Conservation (phyloP, 768 basidiomycete species). For the Butyriboletus loyo region DNA sequence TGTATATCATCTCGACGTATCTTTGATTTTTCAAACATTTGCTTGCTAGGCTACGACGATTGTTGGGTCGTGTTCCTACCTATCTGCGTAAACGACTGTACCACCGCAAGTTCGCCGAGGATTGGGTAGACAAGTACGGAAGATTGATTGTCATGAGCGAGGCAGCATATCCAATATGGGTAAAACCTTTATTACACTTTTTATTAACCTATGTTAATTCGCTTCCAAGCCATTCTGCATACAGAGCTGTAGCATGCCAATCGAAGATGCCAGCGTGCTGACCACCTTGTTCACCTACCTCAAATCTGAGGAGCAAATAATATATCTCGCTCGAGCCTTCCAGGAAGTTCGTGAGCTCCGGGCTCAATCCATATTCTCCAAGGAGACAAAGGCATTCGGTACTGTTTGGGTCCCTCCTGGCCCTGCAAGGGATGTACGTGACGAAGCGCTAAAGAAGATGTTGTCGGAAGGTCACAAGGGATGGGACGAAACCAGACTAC, state of each 20-base stretch:
- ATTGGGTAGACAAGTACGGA: slow-evolving; percentile 49
- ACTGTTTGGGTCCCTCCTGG: slow-evolving; percentile 45
- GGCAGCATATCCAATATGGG: slow-evolving; percentile 58
- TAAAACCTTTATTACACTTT: slow-evolving; percentile 17
- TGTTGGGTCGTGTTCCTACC: slow-evolving; percentile 34
- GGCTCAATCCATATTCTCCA: slow-evolving; percentile 39
- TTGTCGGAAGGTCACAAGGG: slow-evolving; percentile 27
- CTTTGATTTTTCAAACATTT: not conserved
- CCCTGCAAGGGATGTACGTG: slow-evolving; percentile 44
- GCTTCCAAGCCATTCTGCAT: slow-evolving; percentile 47
- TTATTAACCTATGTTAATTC: not conserved
- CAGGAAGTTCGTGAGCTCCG: slow-evolving; percentile 59
- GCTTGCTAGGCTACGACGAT: slow-evolving; percentile 35
- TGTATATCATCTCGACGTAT: slow-evolving; percentile 1
- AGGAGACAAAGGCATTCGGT: slow-evolving; percentile 43
- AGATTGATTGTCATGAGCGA: slow-evolving; percentile 56
- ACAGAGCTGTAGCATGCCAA: slow-evolving; percentile 33
- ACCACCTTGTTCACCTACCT: slow-evolving; percentile 42
- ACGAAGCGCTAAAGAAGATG: slow-evolving; percentile 34
- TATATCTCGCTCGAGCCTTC: slow-evolving; percentile 51
- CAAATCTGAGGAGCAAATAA: slow-evolving; percentile 44
- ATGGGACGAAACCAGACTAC: slow-evolving; percentile 50
- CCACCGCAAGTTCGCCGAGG: slow-evolving; percentile 40
- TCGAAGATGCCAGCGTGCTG: slow-evolving; percentile 35
- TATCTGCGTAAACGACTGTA: slow-evolving; percentile 42